A percentile compares a stretch with the other conserved stretches of the same genome.
Evolutionary conservation across 1,284 basidiomycete genomes (phyloP).

Genomic region (Ganoderma lingzhi): DNA sequence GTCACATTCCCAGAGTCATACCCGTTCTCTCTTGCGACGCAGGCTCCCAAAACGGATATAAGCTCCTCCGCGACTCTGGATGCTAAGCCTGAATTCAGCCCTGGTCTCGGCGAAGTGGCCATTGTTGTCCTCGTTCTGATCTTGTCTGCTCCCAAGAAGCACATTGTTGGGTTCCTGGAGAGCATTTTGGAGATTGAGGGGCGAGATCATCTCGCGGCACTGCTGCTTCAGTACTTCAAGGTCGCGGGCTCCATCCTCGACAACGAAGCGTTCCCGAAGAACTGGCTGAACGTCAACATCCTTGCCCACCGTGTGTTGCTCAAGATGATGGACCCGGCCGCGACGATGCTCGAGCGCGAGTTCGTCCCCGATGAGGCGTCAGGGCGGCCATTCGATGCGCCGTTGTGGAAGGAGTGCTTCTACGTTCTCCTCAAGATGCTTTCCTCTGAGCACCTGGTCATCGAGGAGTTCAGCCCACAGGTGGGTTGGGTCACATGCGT

Average conservation of each 20-base stretch:
- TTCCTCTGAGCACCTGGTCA: conserved; percentile 90
- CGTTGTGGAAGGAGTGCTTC: conserved; percentile 86
- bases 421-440: conserved; percentile 86
- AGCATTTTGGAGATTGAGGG: conserved; percentile 88
- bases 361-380: conserved; percentile 81
- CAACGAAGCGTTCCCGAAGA: conserved; percentile 89
- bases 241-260: conserved; percentile 86
- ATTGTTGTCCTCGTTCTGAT: conserved; percentile 88
- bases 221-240: conserved; percentile 84
- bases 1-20: conserved; percentile 94
- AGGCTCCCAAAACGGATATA: conserved; percentile 62
- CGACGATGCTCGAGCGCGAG: conserved; percentile 78
- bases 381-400: conserved; percentile 76
- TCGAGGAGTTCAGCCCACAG: conserved; percentile 95
- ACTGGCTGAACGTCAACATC: conserved; percentile 94
- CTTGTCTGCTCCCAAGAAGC: conserved; percentile 80
- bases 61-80: conserved; percentile 56
- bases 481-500: conserved; percentile 47
- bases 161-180: conserved; percentile 84
- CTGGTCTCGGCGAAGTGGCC: conserved; percentile 87
- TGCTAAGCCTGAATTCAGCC: conserved; percentile 68
- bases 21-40: conserved; percentile 87
- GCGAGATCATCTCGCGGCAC: conserved; percentile 73
- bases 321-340: conserved; percentile 88
- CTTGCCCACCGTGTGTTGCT: conserved; percentile 89